phyloP scores from a whole-genome alignment of 2,329 filamentous ascomycete genomes.

The Neonectria faginata region DNA sequence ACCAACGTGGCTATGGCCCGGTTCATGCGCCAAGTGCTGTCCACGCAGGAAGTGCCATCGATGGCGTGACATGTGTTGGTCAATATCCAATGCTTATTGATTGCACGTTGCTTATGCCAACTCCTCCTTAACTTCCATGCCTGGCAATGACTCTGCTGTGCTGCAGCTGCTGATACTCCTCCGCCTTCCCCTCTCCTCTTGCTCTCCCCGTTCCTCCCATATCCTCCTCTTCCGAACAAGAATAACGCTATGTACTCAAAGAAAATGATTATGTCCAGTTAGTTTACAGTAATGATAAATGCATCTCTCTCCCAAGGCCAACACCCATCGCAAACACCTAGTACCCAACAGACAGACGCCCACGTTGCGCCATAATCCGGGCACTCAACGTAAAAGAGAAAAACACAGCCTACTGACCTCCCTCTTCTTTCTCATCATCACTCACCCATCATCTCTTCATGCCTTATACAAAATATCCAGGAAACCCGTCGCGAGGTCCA shows the following conservation, averaged over 20 bases:
- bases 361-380: not conserved
- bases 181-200: not conserved
- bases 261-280: not conserved
- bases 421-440: conserved; percentile 9
- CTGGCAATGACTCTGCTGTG: not conserved
- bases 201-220: not conserved
- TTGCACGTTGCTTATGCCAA: not conserved
- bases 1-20: not conserved
- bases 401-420: not conserved
- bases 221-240: not conserved
- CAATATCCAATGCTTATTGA: not conserved
- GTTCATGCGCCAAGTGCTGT: conserved; percentile 4
- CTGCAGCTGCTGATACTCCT: not conserved
- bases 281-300: conserved; percentile 13
- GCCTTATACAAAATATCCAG: conserved; percentile 93
- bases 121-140: not conserved
- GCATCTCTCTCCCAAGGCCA: not conserved
- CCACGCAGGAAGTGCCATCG: not conserved
- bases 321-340: conserved; percentile 12
- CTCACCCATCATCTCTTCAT: conserved; percentile 53
- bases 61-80: not conserved
- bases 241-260: not conserved
- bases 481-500: conserved; percentile 89
- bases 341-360: conserved; percentile 11
- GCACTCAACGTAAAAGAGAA: conserved; percentile 8